Conservation (phyloP, 768 basidiomycete species). For the Tephrocybe sp. region DNA sequence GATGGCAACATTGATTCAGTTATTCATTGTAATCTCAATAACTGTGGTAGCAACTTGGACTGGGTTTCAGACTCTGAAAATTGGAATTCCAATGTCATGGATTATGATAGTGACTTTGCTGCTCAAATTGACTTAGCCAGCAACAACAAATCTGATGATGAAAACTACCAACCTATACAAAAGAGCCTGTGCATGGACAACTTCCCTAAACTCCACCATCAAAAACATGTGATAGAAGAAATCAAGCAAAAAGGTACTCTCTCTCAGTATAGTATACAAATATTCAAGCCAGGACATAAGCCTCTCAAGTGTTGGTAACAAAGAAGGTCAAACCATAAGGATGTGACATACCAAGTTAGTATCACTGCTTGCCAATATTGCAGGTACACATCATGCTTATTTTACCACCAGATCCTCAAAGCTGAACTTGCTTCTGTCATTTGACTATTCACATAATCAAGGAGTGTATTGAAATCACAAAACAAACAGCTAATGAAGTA, state of each 20-base stretch:
- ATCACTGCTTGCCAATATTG: too few relatives aligned
- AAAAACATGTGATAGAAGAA: slow-evolving; percentile 30
- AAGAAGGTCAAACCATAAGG: slow-evolving; percentile 32
- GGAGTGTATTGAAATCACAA: not conserved
- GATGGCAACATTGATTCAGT: too few relatives aligned
- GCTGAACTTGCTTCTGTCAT: not conserved
- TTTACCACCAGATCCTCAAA: not conserved
- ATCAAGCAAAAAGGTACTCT: slow-evolving; percentile 29
- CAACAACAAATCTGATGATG: too few relatives aligned
- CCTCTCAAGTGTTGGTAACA: slow-evolving; percentile 26
- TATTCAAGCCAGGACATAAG: slow-evolving; percentile 30
- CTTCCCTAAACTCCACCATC: slow-evolving; percentile 35
- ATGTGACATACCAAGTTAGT: slow-evolving; percentile 30
- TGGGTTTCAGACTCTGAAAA: too few relatives aligned
- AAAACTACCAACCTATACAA: slow-evolving; percentile 18
- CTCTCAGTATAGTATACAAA: not conserved
- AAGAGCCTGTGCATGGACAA: slow-evolving; percentile 20
- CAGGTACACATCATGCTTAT: not conserved
- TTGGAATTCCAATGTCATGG: too few relatives aligned
- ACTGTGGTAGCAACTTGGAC: too few relatives aligned
- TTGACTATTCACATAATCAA: not conserved
- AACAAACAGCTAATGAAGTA: not conserved
- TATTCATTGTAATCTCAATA: too few relatives aligned
- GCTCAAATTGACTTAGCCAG: too few relatives aligned
- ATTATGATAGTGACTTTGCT: too few relatives aligned